These are phyloP conservation scores for Phaseolus lunatus DNA, from an alignment of 306 rosid genomes.

Conservation along the genomic window DNA sequence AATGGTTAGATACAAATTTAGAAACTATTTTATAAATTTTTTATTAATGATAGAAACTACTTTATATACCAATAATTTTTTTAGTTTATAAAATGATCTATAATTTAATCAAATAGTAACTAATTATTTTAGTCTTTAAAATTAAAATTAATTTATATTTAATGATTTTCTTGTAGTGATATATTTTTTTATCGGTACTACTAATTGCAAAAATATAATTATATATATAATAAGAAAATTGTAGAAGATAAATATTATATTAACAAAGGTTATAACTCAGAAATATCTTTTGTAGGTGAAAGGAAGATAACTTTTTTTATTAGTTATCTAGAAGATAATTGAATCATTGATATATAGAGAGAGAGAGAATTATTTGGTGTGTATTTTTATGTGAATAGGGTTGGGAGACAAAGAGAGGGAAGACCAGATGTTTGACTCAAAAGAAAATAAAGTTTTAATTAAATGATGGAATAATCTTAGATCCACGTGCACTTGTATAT, in stretches of 20 bases:
- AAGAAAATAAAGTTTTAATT: constrained; percentile 6
- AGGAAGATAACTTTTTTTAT: neutral
- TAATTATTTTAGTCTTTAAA: no score
- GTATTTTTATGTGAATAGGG: constrained; percentile 13
- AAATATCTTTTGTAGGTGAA: neutral
- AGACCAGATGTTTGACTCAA: constrained; percentile 48
- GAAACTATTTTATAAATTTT: no score
- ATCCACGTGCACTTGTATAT: constrained; percentile 44
- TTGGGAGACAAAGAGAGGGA: constrained; percentile 8
- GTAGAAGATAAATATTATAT: neutral
- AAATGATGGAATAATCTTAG: constrained; percentile 13
- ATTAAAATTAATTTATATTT: no score
- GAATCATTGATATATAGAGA: neutral
- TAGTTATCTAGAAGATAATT: constrained; percentile 4
- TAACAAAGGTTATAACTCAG: neutral
- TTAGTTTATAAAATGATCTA: no score
- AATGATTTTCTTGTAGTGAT: no score
- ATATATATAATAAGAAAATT: neutral
- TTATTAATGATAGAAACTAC: no score
- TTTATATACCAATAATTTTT: no score
- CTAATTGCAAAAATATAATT: no score
- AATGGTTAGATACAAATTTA: no score
- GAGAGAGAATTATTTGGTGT: neutral
- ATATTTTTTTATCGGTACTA: no score
- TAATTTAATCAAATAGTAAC: no score